Evolutionary conservation across 2,329 filamentous ascomycete genomes (phyloP).

Genomic region (Penicillium glabrum): DNA sequence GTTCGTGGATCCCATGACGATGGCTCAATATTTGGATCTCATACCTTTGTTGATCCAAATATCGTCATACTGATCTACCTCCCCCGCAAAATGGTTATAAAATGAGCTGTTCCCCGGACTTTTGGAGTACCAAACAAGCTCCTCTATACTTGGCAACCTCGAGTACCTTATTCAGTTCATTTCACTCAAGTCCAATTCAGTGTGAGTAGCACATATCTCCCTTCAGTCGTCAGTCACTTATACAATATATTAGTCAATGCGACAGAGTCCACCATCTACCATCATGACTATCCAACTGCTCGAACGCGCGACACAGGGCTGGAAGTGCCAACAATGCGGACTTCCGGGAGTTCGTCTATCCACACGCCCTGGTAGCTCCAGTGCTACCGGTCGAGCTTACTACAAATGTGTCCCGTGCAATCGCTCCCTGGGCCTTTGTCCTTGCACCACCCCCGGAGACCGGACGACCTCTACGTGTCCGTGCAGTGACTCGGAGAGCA

Average conservation of each 20-base stretch:
- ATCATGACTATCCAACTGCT: slow-evolving; percentile 1
- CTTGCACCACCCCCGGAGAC: slow-evolving; percentile 14
- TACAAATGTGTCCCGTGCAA: slow-evolving; percentile 19
- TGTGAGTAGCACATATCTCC: not conserved
- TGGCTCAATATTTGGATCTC: not conserved
- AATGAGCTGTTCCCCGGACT: not conserved
- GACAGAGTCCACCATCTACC: not conserved
- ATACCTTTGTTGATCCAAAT: slow-evolving; percentile 4
- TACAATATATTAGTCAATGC: not conserved
- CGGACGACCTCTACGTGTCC: slow-evolving; percentile 13
- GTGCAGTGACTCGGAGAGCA: slow-evolving; percentile 6
- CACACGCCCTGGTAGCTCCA: not conserved
- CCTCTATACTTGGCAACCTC: not conserved
- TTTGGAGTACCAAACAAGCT: not conserved
- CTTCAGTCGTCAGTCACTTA: not conserved
- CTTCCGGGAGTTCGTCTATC: slow-evolving; percentile 14
- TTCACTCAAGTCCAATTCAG: not conserved
- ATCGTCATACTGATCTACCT: slow-evolving; percentile 17
- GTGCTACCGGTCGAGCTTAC: slow-evolving; percentile 5
- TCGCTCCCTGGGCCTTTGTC: slow-evolving; percentile 13
- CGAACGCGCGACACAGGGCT: not conserved
- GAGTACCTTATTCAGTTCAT: not conserved
- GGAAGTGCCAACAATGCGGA: slow-evolving; percentile 14
- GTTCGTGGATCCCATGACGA: not conserved
- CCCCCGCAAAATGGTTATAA: slow-evolving; percentile 14